Conservation (phyloP, 139 green algal genomes). For the Cymbomonas tetramitiformis region DNA sequence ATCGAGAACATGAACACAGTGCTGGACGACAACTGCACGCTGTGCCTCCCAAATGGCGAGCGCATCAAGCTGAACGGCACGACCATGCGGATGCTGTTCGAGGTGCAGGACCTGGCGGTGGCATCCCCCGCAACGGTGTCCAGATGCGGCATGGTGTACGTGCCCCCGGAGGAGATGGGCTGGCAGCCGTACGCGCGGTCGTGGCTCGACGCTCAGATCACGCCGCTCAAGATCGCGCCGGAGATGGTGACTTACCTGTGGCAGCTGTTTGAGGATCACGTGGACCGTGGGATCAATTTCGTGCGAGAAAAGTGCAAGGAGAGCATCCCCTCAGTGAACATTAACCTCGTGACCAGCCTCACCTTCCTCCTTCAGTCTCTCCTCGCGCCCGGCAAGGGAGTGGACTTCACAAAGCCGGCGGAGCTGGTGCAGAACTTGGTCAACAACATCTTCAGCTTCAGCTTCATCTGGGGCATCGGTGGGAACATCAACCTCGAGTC, state of each 20-base stretch:
- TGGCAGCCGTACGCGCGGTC: constrained; percentile 43
- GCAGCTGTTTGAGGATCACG: constrained; percentile 41
- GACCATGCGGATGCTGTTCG: constrained; percentile 69
- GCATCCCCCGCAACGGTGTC: constrained; percentile 56
- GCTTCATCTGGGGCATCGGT: constrained; percentile 51
- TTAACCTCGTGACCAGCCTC: constrained; percentile 54
- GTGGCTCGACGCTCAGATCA: constrained; percentile 30
- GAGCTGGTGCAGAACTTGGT: constrained; percentile 17
- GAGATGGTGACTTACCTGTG: constrained; percentile 26
- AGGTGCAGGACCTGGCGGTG: constrained; percentile 59
- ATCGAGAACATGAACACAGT: constrained; percentile 73
- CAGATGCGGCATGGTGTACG: constrained; percentile 69
- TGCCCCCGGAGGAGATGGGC: constrained; percentile 44
- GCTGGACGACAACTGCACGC: constrained; percentile 67
- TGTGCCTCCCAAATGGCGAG: constrained; percentile 69
- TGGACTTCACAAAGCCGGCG: not conserved
- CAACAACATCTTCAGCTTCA: constrained; percentile 45
- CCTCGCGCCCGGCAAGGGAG: constrained; percentile 3
- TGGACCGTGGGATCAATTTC: constrained; percentile 43
- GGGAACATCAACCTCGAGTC: constrained; percentile 37
- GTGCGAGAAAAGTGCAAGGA: constrained; percentile 39
- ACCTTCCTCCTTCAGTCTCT: constrained; percentile 22
- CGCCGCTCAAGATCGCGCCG: too few relatives aligned
- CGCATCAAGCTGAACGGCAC: constrained; percentile 62
- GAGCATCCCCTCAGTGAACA: constrained; percentile 51